phyloP scores from a whole-genome alignment of 1,139 yeast species.

The Taiozyma sp. region DNA sequence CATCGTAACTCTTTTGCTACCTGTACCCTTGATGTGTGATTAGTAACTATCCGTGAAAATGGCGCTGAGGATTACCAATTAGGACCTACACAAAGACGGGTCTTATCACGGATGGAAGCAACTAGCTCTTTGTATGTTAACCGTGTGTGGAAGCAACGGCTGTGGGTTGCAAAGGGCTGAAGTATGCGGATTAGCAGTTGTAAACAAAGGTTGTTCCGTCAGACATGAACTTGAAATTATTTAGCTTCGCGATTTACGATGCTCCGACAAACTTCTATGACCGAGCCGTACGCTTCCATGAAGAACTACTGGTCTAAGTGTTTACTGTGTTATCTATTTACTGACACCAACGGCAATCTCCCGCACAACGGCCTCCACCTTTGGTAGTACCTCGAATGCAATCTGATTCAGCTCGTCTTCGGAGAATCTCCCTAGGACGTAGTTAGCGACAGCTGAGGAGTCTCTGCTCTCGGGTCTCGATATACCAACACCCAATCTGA shows the following conservation, averaged over 20 bases:
- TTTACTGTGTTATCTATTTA: not conserved
- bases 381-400: constrained; percentile 35
- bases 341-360: constrained; percentile 23
- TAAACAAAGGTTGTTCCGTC: not conserved
- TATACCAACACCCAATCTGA: constrained; percentile 64
- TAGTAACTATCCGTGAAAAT: not conserved
- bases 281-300: not conserved
- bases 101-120: not conserved
- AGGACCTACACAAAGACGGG: not conserved
- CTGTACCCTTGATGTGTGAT: not conserved
- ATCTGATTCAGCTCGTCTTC: constrained; percentile 37
- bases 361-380: constrained; percentile 33
- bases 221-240: not conserved
- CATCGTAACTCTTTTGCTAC: not conserved
- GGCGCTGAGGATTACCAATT: not conserved
- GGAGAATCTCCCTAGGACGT: constrained; percentile 52
- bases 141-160: not conserved
- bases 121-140: not conserved
- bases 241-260: not conserved
- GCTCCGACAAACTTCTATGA: not conserved
- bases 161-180: not conserved
- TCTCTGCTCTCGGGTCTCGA: constrained; percentile 52
- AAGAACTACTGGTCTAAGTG: not conserved
- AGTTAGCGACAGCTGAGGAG: constrained; percentile 46
- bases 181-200: not conserved